Conservation (phyloP, 129 eudicot species). For the Tagetes erecta region DNA sequence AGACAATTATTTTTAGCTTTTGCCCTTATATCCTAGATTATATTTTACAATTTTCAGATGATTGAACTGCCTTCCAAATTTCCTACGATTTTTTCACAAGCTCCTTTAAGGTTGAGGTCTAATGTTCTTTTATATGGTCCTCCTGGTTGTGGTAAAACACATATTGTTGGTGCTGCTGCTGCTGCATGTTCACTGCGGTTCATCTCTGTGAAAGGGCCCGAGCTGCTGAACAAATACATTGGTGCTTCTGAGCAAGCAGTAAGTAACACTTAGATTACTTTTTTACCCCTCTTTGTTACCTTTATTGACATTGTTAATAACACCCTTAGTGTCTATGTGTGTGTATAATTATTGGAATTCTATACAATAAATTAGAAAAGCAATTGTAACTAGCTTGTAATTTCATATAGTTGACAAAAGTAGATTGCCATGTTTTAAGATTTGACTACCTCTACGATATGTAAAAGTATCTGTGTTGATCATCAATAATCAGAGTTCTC, state of each 20-base stretch:
- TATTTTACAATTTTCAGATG: conserved; percentile 51
- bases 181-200: conserved; percentile 92
- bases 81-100: conserved; percentile 73
- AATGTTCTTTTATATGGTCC: conserved; percentile 96
- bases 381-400: background rate
- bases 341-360: background rate
- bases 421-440: background rate
- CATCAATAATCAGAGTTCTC: background rate
- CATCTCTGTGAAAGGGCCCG: conserved; percentile 95
- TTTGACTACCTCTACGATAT: background rate
- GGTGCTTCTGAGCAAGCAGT: conserved; percentile 99
- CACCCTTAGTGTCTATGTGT: background rate
- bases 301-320: background rate
- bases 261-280: conserved; percentile 34
- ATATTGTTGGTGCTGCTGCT: conserved; percentile 98
- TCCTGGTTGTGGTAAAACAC: conserved; percentile 99
- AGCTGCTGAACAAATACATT: conserved; percentile 88
- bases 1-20: background rate
- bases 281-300: background rate
- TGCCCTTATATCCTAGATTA: conserved; percentile 1
- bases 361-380: background rate
- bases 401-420: background rate
- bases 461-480: background rate
- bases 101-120: conserved; percentile 89
- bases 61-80: conserved; percentile 95